Evolutionary conservation across 2,329 filamentous ascomycete genomes (phyloP).

Genomic region (Alternaria novae-zelandiae): DNA sequence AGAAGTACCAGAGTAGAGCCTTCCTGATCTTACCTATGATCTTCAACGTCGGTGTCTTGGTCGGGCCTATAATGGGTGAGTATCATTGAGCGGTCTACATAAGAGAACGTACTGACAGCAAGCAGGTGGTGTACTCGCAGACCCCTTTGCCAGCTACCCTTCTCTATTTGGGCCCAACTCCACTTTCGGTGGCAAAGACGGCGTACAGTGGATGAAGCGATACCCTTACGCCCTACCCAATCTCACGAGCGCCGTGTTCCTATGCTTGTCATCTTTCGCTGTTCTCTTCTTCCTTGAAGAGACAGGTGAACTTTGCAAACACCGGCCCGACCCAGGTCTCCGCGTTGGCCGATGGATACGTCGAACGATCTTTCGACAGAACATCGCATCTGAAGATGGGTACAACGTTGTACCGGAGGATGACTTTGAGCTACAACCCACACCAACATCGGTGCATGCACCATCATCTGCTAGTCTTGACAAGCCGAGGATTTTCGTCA

Average conservation of each 20-base stretch:
- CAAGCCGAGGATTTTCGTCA: conserved; percentile 14
- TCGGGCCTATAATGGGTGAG: conserved; percentile 50
- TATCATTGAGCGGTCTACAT: not conserved
- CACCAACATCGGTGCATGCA: conserved; percentile 29
- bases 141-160: conserved; percentile 69
- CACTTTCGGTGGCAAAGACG: conserved; percentile 61
- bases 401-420: conserved; percentile 42
- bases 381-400: conserved; percentile 21
- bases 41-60: conserved; percentile 65
- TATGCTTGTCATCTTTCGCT: conserved; percentile 61
- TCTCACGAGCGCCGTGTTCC: conserved; percentile 67
- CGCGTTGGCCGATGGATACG: conserved; percentile 48
- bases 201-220: conserved; percentile 67
- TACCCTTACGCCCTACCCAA: conserved; percentile 76
- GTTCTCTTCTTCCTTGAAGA: conserved; percentile 73
- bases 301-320: conserved; percentile 51
- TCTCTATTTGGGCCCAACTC: conserved; percentile 67
- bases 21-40: conserved; percentile 70
- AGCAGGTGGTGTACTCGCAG: conserved; percentile 69
- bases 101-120: conserved; percentile 39
- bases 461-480: conserved; percentile 9
- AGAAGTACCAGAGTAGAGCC: conserved; percentile 64
- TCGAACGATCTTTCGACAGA: conserved; percentile 41
- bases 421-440: conserved; percentile 41
- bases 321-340: conserved; percentile 51